A percentile compares a stretch with the other conserved stretches of the same genome.
Evolutionary conservation across 2,329 filamentous ascomycete genomes (phyloP).

Genomic region (Colletotrichum sp.): DNA sequence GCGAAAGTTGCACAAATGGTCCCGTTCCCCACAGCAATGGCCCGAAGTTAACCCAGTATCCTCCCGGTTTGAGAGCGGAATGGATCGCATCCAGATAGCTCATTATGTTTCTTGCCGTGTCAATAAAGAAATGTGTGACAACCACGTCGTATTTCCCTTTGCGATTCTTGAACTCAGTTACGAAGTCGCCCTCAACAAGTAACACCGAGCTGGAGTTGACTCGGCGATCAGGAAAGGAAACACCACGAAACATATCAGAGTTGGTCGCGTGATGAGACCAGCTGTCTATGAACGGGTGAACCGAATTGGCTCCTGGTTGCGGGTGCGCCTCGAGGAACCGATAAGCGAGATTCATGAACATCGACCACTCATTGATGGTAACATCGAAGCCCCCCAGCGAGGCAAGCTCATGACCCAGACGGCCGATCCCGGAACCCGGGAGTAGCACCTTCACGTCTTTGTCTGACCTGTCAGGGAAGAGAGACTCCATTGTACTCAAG

Average conservation of each 20-base stretch:
- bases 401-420: constrained; percentile 57
- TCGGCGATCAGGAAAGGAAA: constrained; percentile 49
- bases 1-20: too few species aligned
- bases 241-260: constrained; percentile 47
- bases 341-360: constrained; percentile 61
- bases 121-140: constrained; percentile 65
- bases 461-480: constrained; percentile 32
- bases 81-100: constrained; percentile 35
- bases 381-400: constrained; percentile 52
- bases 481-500: constrained; percentile 30
- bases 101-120: constrained; percentile 62
- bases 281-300: constrained; percentile 60
- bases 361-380: constrained; percentile 62
- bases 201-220: constrained; percentile 42
- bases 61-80: too few species aligned
- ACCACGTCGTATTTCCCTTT: constrained; percentile 49
- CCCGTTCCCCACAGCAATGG: too few species aligned
- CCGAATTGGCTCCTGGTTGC: constrained; percentile 24
- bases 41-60: too few species aligned
- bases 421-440: constrained; percentile 58
- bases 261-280: constrained; percentile 61
- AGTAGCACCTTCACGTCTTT: constrained; percentile 45
- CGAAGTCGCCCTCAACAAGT: constrained; percentile 63
- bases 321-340: constrained; percentile 47
- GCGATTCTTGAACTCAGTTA: constrained; percentile 38